Evolutionary conservation across 2,329 filamentous ascomycete species (phyloP).

Genomic region (Talaromyces sp.): DNA sequence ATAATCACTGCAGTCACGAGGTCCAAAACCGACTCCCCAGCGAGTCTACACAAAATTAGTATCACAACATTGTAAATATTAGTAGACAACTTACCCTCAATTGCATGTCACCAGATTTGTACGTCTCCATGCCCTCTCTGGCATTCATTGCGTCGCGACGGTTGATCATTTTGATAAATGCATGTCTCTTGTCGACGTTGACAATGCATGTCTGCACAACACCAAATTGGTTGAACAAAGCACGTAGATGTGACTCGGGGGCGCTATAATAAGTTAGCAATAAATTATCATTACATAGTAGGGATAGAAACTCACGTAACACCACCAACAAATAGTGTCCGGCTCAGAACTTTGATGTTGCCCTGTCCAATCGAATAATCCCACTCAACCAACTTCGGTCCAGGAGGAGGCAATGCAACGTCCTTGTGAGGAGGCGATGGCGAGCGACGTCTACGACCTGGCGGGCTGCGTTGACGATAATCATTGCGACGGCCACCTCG

Average conservation of each 20-base stretch:
- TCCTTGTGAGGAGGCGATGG: slow-evolving; percentile 55
- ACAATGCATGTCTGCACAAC: slow-evolving; percentile 96
- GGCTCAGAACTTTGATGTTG: slow-evolving; percentile 86
- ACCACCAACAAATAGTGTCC: slow-evolving; percentile 94
- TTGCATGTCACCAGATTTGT: slow-evolving; percentile 68
- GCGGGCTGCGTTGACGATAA: slow-evolving; percentile 86
- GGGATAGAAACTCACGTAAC: slow-evolving; percentile 67
- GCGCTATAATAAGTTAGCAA: slow-evolving; percentile 51
- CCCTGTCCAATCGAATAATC: slow-evolving; percentile 72
- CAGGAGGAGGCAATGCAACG: slow-evolving; percentile 45
- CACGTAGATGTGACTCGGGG: slow-evolving; percentile 76
- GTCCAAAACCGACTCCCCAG: slow-evolving; percentile 97
- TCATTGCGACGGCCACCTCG: slow-evolving; percentile 58
- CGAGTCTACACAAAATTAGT: slow-evolving; percentile 63
- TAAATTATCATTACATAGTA: background rate
- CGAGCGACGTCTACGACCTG: slow-evolving; percentile 65
- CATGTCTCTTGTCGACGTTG: slow-evolving; percentile 95
- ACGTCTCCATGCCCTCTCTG: slow-evolving; percentile 82
- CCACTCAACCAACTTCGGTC: slow-evolving; percentile 75
- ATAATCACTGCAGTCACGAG: slow-evolving; percentile 96
- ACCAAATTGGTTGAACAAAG: slow-evolving; percentile 77
- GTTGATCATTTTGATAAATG: slow-evolving; percentile 97
- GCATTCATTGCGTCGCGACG: slow-evolving; percentile 80
- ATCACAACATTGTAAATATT: background rate
- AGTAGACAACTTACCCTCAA: slow-evolving; percentile 60